A percentile compares a stretch with the other conserved stretches of the same genome.
Evolutionary conservation across 208 protist genomes (phyloP).

Genomic region (Naegleria lovaniensis): DNA sequence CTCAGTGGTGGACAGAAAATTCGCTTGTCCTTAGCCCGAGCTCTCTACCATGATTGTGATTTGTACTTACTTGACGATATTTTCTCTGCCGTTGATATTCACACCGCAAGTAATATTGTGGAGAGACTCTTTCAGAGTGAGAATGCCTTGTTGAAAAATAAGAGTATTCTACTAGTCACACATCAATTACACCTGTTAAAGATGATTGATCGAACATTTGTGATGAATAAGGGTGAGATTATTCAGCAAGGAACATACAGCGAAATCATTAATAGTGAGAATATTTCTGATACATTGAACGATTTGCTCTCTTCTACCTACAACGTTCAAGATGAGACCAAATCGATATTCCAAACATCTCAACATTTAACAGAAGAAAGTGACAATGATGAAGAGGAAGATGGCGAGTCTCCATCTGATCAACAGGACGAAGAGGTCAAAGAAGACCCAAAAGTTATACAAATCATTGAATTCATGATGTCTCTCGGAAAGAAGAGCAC

Average conservation of each 20-base stretch:
- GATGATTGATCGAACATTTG: slow-evolving; percentile 67
- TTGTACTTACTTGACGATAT: slow-evolving; percentile 80
- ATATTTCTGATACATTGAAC: background rate
- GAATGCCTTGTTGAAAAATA: slow-evolving; percentile 32
- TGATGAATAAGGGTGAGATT: slow-evolving; percentile 62
- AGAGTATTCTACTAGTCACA: slow-evolving; percentile 81
- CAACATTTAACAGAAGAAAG: background rate
- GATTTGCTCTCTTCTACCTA: background rate
- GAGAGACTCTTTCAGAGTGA: background rate
- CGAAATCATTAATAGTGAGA: background rate
- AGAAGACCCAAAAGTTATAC: slow-evolving; percentile 45
- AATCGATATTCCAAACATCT: background rate
- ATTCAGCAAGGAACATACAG: slow-evolving; percentile 32
- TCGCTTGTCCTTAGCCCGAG: slow-evolving; percentile 52
- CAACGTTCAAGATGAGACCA: background rate
- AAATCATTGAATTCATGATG: slow-evolving; percentile 55
- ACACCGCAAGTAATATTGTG: slow-evolving; percentile 65
- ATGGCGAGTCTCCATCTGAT: too few species aligned
- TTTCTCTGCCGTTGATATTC: slow-evolving; percentile 79
- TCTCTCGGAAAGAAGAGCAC: slow-evolving; percentile 44
- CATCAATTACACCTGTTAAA: slow-evolving; percentile 81
- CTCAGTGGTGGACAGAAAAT: slow-evolving; percentile 58
- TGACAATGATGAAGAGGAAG: background rate
- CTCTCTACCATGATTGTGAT: slow-evolving; percentile 41
- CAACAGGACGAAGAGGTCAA: slow-evolving; percentile 62